Percentiles rank a stretch among this genome's conserved stretches.
Evolutionary conservation across 2,329 filamentous ascomycete species (phyloP).

Genomic region (Colletotrichum brevisporum): DNA sequence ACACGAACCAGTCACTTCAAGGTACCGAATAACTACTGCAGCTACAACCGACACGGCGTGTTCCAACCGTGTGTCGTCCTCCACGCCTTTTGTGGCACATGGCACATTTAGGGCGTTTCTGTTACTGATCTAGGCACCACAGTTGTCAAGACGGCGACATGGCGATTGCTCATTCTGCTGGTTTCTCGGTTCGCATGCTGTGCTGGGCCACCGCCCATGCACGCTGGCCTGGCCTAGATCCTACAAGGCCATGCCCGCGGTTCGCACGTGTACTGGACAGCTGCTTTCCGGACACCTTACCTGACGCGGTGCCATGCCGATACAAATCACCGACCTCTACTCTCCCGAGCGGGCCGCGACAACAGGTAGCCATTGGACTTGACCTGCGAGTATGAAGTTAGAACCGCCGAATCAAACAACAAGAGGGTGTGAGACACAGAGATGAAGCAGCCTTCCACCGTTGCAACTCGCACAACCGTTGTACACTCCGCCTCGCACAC

Average conservation of each 20-base stretch:
- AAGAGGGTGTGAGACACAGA: constrained; percentile 23
- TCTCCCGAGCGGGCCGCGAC: constrained; percentile 10
- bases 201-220: too few relatives aligned
- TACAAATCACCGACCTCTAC: constrained; percentile 26
- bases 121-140: constrained; percentile 12
- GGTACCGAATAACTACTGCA: constrained; percentile 11
- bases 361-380: constrained; percentile 11
- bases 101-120: constrained; percentile 5
- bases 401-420: constrained; percentile 3
- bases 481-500: constrained; percentile 1
- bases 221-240: too few relatives aligned
- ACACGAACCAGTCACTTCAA: constrained; percentile 24
- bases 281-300: constrained; percentile 13
- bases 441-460: constrained; percentile 25
- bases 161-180: neutral
- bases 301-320: constrained; percentile 29
- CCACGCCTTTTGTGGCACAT: constrained; percentile 5
- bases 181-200: neutral
- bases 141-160: constrained; percentile 6
- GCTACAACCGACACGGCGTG: constrained; percentile 20
- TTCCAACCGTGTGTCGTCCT: constrained; percentile 23
- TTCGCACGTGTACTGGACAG: neutral
- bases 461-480: neutral
- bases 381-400: constrained; percentile 5
- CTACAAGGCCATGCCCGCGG: too few relatives aligned